Evolutionary conservation across 331 rosid genomes (phyloP), one percentile per base, ranked within the genome.

Genomic region (Telfairia occidentalis): DNA sequence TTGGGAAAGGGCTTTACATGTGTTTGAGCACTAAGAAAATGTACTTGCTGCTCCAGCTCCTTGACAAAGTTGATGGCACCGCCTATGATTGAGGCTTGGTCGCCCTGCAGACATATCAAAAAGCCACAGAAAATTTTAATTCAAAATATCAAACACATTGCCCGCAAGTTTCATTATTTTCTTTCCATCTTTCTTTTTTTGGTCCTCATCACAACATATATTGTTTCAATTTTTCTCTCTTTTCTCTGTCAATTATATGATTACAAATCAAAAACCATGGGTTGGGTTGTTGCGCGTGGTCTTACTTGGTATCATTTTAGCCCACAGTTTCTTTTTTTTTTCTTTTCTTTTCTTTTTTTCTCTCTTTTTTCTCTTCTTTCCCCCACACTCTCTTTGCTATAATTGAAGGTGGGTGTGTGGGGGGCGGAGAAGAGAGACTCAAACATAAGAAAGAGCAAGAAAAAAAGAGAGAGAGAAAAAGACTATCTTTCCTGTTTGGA

Each of bases 21-120:
- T 78, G 82, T 86, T 71, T 88, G 82, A 58, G 76, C 78, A 43
- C 87, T 89, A n/a, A 94, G 79, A 48, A 79, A 85, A 46, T 94
- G 98, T 64, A 88, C 81, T 77, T 76, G 84, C 26, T 94, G 96
- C 82, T 94, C 98, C n/a, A 64, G 30, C 30, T 64, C 49, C 71
- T 64, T 64, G 10, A 64, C 71, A 64, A 64, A 64, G 71, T 64
- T 21, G 71, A 64, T 64, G 15, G 71, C 71, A 3, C 71, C 48
- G 26, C 71, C 71, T 64, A 64, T 64, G 71, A 64, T 64, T 64
- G 71, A 64, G 71, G 71, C 71, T 64, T 64, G 71, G 71, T 64
- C 71, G 24, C 49, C 50, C 71, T 64, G 71, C 71, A 34, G 69
- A 2, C 2, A 32, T 16, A 60, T 60, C 69, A 60, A 60, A 60